phyloP scores from a whole-genome alignment of 2,329 filamentous ascomycete species.

The Microascus cirrosus region DNA sequence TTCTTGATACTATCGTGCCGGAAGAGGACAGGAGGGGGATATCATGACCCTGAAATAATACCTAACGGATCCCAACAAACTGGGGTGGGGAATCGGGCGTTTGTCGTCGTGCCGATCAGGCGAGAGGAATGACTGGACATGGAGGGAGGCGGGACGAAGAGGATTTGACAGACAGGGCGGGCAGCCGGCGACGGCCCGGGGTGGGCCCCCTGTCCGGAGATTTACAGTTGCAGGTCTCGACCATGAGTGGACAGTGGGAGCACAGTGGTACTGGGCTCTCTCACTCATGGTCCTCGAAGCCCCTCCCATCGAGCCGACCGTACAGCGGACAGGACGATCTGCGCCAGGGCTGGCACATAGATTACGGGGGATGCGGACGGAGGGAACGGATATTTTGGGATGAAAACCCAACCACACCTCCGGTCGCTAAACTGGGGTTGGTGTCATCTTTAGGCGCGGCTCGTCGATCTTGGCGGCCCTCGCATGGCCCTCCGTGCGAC shows the following conservation, averaged over 20 bases:
- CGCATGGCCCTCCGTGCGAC: not conserved
- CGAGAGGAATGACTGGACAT: not conserved
- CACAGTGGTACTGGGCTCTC: not conserved
- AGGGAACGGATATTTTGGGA: not conserved
- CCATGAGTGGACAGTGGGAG: not conserved
- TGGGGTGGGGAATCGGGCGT: not conserved
- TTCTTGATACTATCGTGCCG: not conserved
- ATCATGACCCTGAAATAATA: not conserved
- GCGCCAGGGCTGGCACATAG: not conserved
- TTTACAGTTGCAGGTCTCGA: not conserved
- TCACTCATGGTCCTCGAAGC: not conserved
- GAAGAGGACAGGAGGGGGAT: not conserved
- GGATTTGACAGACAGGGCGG: not conserved
- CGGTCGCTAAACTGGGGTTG: constrained; percentile 1
- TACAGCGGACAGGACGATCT: not conserved
- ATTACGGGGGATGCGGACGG: not conserved
- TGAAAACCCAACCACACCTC: not conserved
- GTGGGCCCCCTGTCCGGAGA: not conserved
- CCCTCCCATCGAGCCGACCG: not conserved
- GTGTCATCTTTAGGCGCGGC: not conserved
- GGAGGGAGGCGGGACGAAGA: not conserved
- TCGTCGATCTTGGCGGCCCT: not conserved
- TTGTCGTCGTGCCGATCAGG: constrained; percentile 1
- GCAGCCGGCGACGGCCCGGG: not conserved
- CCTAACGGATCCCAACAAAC: not conserved